Evolutionary conservation across 768 basidiomycete genomes (phyloP).

Genomic region (Auriscalpium microsporum): DNA sequence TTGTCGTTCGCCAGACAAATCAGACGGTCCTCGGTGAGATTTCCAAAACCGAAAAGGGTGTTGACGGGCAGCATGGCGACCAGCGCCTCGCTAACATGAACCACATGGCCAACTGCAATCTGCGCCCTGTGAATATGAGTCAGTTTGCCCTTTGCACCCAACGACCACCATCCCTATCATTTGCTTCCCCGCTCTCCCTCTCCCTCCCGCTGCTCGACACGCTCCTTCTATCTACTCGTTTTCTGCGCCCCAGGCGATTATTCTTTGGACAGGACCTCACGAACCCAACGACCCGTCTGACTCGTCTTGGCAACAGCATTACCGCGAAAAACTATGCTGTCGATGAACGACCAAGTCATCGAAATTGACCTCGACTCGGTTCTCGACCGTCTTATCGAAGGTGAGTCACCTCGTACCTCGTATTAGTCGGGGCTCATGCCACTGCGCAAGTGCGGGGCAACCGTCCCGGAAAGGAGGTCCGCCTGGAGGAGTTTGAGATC

Average conservation of each 20-base stretch:
- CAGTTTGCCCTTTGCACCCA: background rate
- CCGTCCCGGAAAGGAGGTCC: slow-evolving; percentile 96
- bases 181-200: background rate
- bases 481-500: slow-evolving; percentile 98
- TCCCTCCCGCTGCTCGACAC: background rate
- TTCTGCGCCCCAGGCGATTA: no score
- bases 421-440: background rate
- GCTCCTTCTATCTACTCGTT: no score
- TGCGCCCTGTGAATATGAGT: background rate
- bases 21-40: background rate
- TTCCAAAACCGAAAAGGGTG: background rate
- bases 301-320: no score
- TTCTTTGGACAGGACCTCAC: no score
- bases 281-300: no score
- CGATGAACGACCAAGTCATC: slow-evolving; percentile 71
- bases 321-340: no score
- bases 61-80: background rate
- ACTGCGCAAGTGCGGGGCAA: slow-evolving; percentile 84
- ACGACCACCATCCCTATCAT: background rate
- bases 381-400: slow-evolving; percentile 96
- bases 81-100: background rate
- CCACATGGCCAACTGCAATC: background rate
- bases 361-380: slow-evolving; percentile 99
- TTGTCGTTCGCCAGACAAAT: background rate
- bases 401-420: slow-evolving; percentile 48